These are phyloP conservation scores for Triangularia setosa DNA, from an alignment of 2,329 filamentous ascomycete species.

Conservation along the genomic window DNA sequence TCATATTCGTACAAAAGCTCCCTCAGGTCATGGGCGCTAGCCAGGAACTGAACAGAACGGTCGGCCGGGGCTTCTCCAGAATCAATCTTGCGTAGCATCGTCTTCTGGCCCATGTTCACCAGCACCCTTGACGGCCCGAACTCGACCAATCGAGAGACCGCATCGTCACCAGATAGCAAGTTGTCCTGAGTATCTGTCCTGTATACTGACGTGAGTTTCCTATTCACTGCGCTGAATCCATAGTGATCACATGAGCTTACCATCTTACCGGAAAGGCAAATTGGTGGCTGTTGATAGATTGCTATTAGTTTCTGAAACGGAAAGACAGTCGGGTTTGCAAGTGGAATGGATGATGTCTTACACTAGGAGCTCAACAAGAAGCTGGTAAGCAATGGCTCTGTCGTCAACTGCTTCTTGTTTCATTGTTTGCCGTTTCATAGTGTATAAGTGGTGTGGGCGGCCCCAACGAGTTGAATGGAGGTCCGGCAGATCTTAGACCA, in stretches of 20 bases:
- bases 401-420: background rate
- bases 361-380: background rate
- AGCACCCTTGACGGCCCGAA: background rate
- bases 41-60: slow-evolving; percentile 61
- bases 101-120: background rate
- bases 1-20: slow-evolving; percentile 99
- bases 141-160: background rate
- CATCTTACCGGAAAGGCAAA: slow-evolving; percentile 4
- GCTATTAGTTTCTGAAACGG: background rate
- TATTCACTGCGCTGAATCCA: too few species aligned
- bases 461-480: too few species aligned
- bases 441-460: background rate
- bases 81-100: background rate
- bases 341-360: background rate
- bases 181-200: slow-evolving; percentile 2
- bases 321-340: too few species aligned
- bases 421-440: background rate
- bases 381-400: background rate
- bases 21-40: slow-evolving; percentile 92
- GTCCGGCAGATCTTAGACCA: too few species aligned
- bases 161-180: background rate
- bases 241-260: background rate
- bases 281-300: background rate
- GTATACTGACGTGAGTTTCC: too few species aligned
- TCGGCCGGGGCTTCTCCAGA: background rate